Evolutionary conservation across 2,329 filamentous ascomycete species (phyloP).

Genomic region (Apiospora hydei): DNA sequence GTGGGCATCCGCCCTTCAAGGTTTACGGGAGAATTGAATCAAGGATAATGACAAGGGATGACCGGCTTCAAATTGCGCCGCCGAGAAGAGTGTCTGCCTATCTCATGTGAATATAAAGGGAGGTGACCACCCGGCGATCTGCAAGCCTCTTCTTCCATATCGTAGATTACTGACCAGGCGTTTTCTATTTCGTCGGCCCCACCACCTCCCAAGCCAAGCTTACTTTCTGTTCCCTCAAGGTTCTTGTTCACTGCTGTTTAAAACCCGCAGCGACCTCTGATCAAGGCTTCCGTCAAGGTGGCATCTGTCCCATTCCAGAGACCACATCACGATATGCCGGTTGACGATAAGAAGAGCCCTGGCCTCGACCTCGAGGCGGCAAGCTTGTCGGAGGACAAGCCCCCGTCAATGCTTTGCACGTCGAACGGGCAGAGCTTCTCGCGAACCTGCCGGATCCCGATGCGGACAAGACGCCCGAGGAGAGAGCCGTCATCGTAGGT

Average conservation of each 20-base stretch:
- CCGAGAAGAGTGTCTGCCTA: neutral
- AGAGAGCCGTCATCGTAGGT: conserved; percentile 18
- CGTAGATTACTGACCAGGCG: neutral
- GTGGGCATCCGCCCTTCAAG: conserved; percentile 1
- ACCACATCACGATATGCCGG: neutral
- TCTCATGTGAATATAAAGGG: neutral
- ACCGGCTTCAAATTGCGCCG: neutral
- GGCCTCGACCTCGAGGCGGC: conserved; percentile 2
- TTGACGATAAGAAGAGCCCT: neutral
- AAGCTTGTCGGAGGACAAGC: neutral
- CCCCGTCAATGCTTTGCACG: neutral
- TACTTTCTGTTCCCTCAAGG: neutral
- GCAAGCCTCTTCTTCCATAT: neutral
- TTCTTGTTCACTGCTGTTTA: neutral
- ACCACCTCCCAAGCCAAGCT: neutral
- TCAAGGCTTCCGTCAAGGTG: neutral
- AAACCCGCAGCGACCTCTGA: neutral
- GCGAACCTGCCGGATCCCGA: conserved; percentile 23
- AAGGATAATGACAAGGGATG: conserved; percentile 12
- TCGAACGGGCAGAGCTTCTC: conserved; percentile 20
- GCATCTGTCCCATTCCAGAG: neutral
- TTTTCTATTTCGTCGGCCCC: no score
- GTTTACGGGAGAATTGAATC: neutral
- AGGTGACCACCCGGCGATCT: neutral
- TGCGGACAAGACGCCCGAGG: conserved; percentile 17